Evolutionary conservation across 306 rosid species (phyloP), one percentile per base, ranked within the genome.

Genomic region (Prunus davidiana): DNA sequence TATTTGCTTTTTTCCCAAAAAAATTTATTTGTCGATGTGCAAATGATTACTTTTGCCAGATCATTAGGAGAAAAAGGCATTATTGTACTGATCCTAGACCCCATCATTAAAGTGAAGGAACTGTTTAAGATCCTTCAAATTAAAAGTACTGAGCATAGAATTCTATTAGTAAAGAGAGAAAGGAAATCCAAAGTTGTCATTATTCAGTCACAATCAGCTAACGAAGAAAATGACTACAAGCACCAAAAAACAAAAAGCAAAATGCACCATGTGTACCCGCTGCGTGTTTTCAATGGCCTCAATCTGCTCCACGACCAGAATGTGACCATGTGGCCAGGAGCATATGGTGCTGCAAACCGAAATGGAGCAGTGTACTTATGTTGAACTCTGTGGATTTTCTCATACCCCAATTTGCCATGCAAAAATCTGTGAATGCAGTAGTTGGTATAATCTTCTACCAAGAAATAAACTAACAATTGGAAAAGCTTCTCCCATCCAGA

Each of bases 231-330:
- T 57, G 47, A 34, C 63, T 6, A n/a, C 46, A 24, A 22, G 12
- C 55, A 24, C 15, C 7, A 56, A 75, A 64, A 64, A 74, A 67
- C 63, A 38, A 38, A 6, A 6, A 7, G 18, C 22, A 28, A 55
- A 58, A 51, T 47, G 25, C 20, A 75, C 77, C 75, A 69, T 69
- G 76, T 85, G 5, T 82, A 95, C 99, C 97, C 97, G 72, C 91
- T 87, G 74, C 91, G 98, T 2, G 91, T 88, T 9, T 9, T 93
- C 96, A 52, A 93, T 83, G 25, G 98, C 96, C 86, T 91, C 98
- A 20, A 91, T 71, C 69, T 89, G 97, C 57, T 87, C 98, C 96
- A 91, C 45, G 84, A 50, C 98, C 98, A 91, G 83, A 87, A 89
- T 6, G 96, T 90, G 74, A 82, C 68, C 78, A 90, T 87, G 82